Evolutionary conservation across 495 filamentous ascomycete genomes (phyloP).

Genomic region (Penicillium verhagenii): DNA sequence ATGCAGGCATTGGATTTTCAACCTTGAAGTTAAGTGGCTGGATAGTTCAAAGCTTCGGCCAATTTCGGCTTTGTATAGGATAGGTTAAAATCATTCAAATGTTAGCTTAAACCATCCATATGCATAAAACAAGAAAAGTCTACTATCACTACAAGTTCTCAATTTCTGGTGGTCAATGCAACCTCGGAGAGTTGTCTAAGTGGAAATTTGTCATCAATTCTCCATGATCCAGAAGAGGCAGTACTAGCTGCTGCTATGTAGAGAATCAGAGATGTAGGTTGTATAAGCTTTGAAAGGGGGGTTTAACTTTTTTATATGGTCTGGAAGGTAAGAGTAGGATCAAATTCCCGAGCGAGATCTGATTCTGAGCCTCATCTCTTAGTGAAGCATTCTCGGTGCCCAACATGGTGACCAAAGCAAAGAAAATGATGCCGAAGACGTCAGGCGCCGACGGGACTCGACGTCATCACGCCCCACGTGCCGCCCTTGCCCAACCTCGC

Average conservation of each 20-base stretch:
- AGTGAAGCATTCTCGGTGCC: neutral
- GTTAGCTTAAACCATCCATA: neutral
- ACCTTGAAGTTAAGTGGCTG: neutral
- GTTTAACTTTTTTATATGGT: no score
- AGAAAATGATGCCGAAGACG: conserved; percentile 13
- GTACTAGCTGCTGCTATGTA: neutral
- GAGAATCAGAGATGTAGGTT: no score
- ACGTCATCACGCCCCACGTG: conserved; percentile 21
- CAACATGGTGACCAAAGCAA: neutral
- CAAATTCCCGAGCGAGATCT: no score
- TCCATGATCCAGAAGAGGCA: neutral
- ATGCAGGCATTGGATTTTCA: neutral
- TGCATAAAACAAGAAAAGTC: neutral
- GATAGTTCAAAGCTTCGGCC: neutral
- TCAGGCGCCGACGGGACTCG: conserved; percentile 18
- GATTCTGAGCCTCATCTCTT: neutral
- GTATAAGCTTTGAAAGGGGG: neutral
- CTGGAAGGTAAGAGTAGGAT: no score
- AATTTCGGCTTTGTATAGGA: neutral
- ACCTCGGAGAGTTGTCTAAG: neutral
- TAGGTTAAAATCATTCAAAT: neutral
- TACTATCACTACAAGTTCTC: neutral
- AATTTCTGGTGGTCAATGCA: neutral
- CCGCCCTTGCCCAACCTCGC: conserved; percentile 2
- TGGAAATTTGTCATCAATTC: neutral